Evolutionary conservation across 441 rosid genomes (phyloP).

Genomic region (Gossypium schwendimanii): DNA sequence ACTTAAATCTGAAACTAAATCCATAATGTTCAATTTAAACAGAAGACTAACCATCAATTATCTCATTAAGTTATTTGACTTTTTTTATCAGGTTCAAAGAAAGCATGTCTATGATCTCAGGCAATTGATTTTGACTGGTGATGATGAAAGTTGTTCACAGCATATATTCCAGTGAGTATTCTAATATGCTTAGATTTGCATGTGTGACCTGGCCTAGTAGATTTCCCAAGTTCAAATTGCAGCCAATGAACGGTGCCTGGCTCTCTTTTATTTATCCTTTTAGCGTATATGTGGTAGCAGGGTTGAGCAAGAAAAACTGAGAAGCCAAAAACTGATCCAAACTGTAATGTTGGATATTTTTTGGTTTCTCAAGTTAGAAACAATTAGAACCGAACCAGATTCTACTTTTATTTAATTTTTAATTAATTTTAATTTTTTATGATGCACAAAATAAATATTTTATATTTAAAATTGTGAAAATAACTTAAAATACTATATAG

Average conservation of each 20-base stretch:
- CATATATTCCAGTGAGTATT: conserved; percentile 71
- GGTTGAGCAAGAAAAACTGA: too few relatives aligned
- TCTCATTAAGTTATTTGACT: conserved; percentile 8
- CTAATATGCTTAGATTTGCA: not conserved
- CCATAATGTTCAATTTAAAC: not conserved
- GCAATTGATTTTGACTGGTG: conserved; percentile 78
- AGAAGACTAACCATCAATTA: not conserved
- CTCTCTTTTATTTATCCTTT: not conserved
- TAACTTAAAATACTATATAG: too few relatives aligned
- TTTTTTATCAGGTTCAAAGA: conserved; percentile 70
- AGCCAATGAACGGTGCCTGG: not conserved
- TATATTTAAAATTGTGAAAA: too few relatives aligned
- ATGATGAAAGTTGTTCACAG: conserved; percentile 75
- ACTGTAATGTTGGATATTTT: too few relatives aligned
- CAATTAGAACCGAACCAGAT: too few relatives aligned
- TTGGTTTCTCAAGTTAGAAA: too few relatives aligned
- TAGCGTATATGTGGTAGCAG: too few relatives aligned
- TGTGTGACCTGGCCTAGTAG: conserved; percentile 3
- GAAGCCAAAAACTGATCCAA: too few relatives aligned
- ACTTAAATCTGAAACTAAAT: conserved; percentile 1
- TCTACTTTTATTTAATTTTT: too few relatives aligned
- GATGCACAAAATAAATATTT: too few relatives aligned
- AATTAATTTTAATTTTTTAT: too few relatives aligned
- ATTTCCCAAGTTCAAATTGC: conserved; percentile 3
- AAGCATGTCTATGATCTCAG: conserved; percentile 90